Evolutionary conservation across 495 filamentous ascomycete species (phyloP).

Genomic region (Jackrogersella multiformis): DNA sequence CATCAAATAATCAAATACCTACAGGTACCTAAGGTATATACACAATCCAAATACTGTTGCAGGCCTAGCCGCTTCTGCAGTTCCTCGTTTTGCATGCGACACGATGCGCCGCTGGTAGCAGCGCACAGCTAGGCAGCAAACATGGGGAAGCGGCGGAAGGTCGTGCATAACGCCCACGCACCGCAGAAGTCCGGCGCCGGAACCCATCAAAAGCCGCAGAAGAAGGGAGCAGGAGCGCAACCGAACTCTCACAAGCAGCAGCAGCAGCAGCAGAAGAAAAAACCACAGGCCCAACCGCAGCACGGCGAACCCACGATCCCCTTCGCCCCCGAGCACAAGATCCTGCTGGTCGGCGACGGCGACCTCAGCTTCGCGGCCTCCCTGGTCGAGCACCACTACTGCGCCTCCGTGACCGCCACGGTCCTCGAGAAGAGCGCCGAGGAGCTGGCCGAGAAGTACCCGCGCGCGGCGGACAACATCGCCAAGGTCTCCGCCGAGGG

Average conservation of each 20-base stretch:
- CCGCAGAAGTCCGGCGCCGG: constrained; percentile 6
- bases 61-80: neutral
- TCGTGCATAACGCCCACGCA: constrained; percentile 35
- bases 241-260: constrained; percentile 23
- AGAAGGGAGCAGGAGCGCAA: neutral
- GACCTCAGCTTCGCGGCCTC: constrained; percentile 91
- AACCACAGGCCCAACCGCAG: constrained; percentile 34
- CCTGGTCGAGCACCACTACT: constrained; percentile 75
- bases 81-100: neutral
- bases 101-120: constrained; percentile 36
- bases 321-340: constrained; percentile 73
- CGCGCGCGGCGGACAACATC: constrained; percentile 72
- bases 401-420: constrained; percentile 66
- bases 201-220: constrained; percentile 30
- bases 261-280: constrained; percentile 35
- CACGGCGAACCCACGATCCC: constrained; percentile 71
- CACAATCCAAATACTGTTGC: neutral
- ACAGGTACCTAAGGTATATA: no score
- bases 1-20: no score
- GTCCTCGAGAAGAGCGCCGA: constrained; percentile 56
- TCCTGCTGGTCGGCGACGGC: constrained; percentile 91
- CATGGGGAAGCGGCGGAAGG: constrained; percentile 53
- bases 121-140: constrained; percentile 11
- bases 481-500: constrained; percentile 58
- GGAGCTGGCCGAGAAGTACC: constrained; percentile 75